Evolutionary conservation across 345 rosid species (phyloP), one percentile per base, ranked within the genome.

Genomic region (Lepidium didymum): DNA sequence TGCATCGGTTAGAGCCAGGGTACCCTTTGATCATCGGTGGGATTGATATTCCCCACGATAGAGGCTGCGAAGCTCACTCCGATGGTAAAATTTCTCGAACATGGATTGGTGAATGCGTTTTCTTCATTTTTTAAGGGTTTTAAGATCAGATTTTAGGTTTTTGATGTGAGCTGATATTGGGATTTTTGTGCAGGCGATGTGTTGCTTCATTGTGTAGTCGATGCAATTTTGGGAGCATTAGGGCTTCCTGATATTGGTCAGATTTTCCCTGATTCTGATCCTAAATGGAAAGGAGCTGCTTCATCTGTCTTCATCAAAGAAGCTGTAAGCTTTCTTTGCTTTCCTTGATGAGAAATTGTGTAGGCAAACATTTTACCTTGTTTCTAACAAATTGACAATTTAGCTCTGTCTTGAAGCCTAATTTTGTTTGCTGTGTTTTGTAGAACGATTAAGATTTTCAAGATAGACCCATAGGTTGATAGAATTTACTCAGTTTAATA

Each of bases 41-140:
- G 68, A 84, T 94, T 67, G 76, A 87, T 84, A 80, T 91, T 44
- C 99, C 99, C 34, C 93, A 91, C 8, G 97, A 94, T 21, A 84
- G 86, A 79, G 99, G 97, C 79, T 94, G 99, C 64, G 97, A 94
- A 79, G 99, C 99, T 81, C 97, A 91, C 78, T 94, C 99, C 27
- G 97, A 94, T 77, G 99, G 99, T 89, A 78, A 46, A n/a, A n/a
- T 55, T 54, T 41, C 21, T 50, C 23, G 37, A 2, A 51, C n/a
- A 41, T 15, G 13, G 35, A 63, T 4, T 63, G 3, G 14, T 45
- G 14, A 6, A 13, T 5, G 21, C 11, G 49, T 47, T 18, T 36
- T 34, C 0, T 43, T 16, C 11, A 6, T 6, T 21, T 5, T 13
- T 6, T 16, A 5, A 16, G 11, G 0, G 33, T 5, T 6, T 29